Conservation (phyloP, 2,329 filamentous ascomycete genomes). For the Lasiodiplodia theobromae region DNA sequence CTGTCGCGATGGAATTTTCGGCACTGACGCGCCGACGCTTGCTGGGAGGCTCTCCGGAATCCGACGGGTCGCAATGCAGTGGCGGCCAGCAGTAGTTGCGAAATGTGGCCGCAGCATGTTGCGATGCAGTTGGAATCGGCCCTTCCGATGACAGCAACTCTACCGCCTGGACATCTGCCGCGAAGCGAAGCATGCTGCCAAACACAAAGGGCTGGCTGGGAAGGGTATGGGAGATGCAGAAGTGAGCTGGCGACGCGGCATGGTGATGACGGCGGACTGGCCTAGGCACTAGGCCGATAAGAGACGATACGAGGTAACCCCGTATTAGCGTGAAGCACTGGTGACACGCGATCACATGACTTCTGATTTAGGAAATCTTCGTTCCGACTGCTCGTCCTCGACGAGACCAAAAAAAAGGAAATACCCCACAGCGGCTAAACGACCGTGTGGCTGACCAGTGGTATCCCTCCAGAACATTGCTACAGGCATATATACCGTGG, state of each 20-base stretch:
- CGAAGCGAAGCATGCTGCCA: not conserved
- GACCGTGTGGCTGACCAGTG: not conserved
- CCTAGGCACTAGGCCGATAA: conserved; percentile 8
- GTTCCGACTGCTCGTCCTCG: not conserved
- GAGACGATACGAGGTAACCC: not conserved
- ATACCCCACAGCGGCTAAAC: not conserved
- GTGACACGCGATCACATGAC: conserved; percentile 9
- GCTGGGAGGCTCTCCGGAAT: conserved; percentile 10
- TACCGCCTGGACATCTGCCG: not conserved
- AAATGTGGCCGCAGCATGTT: conserved; percentile 1
- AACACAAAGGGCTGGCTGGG: not conserved
- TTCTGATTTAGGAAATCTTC: not conserved
- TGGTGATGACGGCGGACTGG: not conserved
- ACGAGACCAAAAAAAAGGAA: not conserved
- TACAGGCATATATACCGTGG: not conserved
- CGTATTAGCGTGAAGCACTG: not conserved
- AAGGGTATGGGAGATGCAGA: not conserved
- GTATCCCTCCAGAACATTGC: not conserved
- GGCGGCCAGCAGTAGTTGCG: conserved; percentile 16
- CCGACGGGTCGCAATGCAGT: not conserved
- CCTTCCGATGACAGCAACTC: not conserved
- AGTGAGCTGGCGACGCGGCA: not conserved
- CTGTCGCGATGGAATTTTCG: not conserved
- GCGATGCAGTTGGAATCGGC: not conserved
- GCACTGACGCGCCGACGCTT: conserved; percentile 13